Evolutionary conservation across 2,329 filamentous ascomycete species (phyloP).

Genomic region (Teratosphaeria zuluensis): DNA sequence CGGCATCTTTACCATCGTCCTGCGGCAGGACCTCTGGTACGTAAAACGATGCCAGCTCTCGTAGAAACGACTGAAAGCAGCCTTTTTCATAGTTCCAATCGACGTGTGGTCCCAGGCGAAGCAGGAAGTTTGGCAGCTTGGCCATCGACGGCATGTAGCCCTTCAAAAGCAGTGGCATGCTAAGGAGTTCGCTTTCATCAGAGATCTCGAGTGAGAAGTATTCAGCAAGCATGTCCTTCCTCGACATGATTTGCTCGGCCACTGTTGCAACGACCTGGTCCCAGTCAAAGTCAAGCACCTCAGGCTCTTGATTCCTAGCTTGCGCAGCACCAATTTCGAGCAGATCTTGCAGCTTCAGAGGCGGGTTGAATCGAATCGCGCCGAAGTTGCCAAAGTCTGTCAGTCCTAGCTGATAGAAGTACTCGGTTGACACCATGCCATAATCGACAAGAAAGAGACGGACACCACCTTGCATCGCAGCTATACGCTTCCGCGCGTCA

Average conservation of each 20-base stretch:
- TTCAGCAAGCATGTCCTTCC: constrained; percentile 78
- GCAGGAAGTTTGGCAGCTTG: constrained; percentile 80
- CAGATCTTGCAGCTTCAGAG: constrained; percentile 61
- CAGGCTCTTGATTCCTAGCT: constrained; percentile 39
- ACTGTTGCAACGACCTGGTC: constrained; percentile 58
- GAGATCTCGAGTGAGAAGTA: constrained; percentile 86
- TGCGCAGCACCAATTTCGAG: constrained; percentile 63
- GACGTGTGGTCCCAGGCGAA: constrained; percentile 79
- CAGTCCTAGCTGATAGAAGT: constrained; percentile 90
- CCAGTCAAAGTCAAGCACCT: constrained; percentile 52
- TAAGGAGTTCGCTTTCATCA: constrained; percentile 62
- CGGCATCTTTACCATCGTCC: constrained; percentile 21
- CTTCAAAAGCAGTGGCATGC: constrained; percentile 76
- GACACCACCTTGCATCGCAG: constrained; percentile 86
- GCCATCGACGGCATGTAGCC: constrained; percentile 78
- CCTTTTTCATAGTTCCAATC: constrained; percentile 75
- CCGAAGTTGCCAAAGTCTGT: constrained; percentile 97
- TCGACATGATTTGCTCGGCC: constrained; percentile 57
- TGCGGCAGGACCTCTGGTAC: constrained; percentile 72
- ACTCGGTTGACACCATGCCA: constrained; percentile 71
- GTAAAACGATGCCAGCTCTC: constrained; percentile 81
- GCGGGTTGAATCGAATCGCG: constrained; percentile 65
- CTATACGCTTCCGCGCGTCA: constrained; percentile 75
- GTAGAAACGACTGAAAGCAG: constrained; percentile 79
- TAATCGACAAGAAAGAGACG: constrained; percentile 92